Percentiles rank a stretch among this genome's conserved stretches.
These are phyloP conservation scores for Ceratobasidium sp. DNA, from an alignment of 1,284 basidiomycete species.

Conservation along the genomic window DNA sequence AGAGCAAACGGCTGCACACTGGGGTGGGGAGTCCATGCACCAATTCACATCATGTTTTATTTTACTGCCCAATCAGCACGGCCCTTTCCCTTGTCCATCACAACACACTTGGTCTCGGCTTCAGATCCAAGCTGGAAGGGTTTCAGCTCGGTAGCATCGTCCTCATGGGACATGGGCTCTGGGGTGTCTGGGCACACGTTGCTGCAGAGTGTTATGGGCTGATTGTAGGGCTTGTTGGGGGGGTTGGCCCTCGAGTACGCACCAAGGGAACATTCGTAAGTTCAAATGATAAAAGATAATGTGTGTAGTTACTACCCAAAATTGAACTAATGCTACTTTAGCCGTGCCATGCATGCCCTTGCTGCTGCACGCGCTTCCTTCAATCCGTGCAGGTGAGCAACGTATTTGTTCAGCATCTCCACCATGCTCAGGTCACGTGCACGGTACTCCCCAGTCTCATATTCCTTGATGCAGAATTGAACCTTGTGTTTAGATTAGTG, in stretches of 20 bases:
- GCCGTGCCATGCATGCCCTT: background rate
- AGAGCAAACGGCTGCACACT: too few species aligned
- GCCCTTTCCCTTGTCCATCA: too few species aligned
- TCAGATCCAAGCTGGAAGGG: too few species aligned
- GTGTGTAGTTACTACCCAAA: slow-evolving; percentile 15
- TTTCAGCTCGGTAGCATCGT: too few species aligned
- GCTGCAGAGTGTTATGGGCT: background rate
- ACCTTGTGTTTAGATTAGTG: background rate
- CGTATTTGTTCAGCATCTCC: slow-evolving; percentile 11
- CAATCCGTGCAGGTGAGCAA: slow-evolving; percentile 14
- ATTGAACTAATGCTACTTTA: slow-evolving; percentile 7
- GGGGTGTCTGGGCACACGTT: background rate
- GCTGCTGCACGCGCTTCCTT: background rate
- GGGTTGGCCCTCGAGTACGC: background rate
- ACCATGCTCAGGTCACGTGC: slow-evolving; percentile 22
- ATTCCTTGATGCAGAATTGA: slow-evolving; percentile 1
- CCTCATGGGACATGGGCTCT: background rate
- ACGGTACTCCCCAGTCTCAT: background rate
- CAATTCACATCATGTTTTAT: too few species aligned
- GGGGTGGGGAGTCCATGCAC: too few species aligned
- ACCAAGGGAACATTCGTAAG: background rate
- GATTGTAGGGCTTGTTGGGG: background rate
- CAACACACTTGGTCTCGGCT: too few species aligned
- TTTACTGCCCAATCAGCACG: too few species aligned
- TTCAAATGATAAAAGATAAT: too few species aligned